Base-by-base conservation (phyloP, 345 rosid species). In the Dipteronia sinensis region DNA sequence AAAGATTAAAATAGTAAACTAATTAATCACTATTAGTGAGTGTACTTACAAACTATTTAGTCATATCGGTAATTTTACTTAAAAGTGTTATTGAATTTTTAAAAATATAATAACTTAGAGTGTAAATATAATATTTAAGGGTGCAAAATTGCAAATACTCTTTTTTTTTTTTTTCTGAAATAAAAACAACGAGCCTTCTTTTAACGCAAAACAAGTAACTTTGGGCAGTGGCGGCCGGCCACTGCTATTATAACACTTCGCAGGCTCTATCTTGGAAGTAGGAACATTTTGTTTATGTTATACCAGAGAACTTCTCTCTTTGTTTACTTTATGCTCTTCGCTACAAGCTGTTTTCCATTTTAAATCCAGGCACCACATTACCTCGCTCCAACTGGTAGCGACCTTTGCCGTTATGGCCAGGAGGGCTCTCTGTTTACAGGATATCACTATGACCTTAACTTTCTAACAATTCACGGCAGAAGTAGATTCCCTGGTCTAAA, bases 331-430 rank as follows among this genome's bases (percentile, higher is more conserved):
- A 23, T 67, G 56, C 59, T 31, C 69, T 51, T 61, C 27, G 55
- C 49, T 53, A 64, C 38, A 62, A 65, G 25, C 64, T 23, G 29
- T 63, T 46, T 42, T 13, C 79, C 22, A 55, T 72, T 82, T 29
- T 20, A 51, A 77, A 80, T 56, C 42, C 83, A 94, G 97, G 98
- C 98, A 79, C 99, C 98, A n/a, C 96, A 92, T 87, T 97, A 94
- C 82, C 98, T 94, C 86, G 99, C 94, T 76, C 99, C 99, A 19
- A 95, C 98, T 25, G 99, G 99, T 63, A 91, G 98, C 84, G 94
- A 95, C 85, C 98, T 95, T 68, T 29, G 83, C 75, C 78, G 85
- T 70, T 82, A 92, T 83, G 90, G 92, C 40, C 79, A 93, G 88
- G 93, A 91, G 77, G 96, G 98, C 66, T 92, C 87, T 11, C 90